Conservation (phyloP, 805 yeast species). For the Sugiyamaella mastotermitis region DNA sequence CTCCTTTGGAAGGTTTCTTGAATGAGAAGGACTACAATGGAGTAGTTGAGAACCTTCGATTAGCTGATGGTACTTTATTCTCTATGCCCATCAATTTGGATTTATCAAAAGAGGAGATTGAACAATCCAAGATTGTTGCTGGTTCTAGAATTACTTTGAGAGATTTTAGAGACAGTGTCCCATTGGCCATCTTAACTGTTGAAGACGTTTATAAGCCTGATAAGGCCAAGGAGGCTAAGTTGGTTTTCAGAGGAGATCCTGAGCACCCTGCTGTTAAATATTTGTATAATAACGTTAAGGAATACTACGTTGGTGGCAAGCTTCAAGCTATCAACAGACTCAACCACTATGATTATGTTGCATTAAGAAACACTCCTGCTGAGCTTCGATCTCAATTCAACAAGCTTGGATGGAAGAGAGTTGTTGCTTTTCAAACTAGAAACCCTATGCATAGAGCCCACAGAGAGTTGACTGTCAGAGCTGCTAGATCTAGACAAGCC, state of each 20-base stretch:
- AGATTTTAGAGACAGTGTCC: slow-evolving; percentile 74
- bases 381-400: slow-evolving; percentile 82
- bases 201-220: slow-evolving; percentile 77
- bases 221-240: slow-evolving; percentile 70
- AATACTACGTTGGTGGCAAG: slow-evolving; percentile 81
- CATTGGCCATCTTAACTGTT: slow-evolving; percentile 76
- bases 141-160: slow-evolving; percentile 66
- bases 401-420: slow-evolving; percentile 75
- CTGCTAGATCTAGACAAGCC: slow-evolving; percentile 88
- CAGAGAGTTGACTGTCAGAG: slow-evolving; percentile 91
- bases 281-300: slow-evolving; percentile 68
- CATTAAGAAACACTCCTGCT: slow-evolving; percentile 81
- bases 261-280: slow-evolving; percentile 91
- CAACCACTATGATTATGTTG: slow-evolving; percentile 84
- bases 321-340: slow-evolving; percentile 80
- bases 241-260: slow-evolving; percentile 93
- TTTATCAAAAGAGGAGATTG: slow-evolving; percentile 48
- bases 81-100: slow-evolving; percentile 91
- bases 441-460: slow-evolving; percentile 99
- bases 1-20: slow-evolving; percentile 74
- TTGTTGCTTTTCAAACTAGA: slow-evolving; percentile 96
- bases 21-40: slow-evolving; percentile 60
- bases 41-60: slow-evolving; percentile 62
- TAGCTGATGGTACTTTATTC: slow-evolving; percentile 75
- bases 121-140: slow-evolving; percentile 33